Evolutionary conservation across 768 basidiomycete species (phyloP).

Genomic region (Hirschioporus abietinus): DNA sequence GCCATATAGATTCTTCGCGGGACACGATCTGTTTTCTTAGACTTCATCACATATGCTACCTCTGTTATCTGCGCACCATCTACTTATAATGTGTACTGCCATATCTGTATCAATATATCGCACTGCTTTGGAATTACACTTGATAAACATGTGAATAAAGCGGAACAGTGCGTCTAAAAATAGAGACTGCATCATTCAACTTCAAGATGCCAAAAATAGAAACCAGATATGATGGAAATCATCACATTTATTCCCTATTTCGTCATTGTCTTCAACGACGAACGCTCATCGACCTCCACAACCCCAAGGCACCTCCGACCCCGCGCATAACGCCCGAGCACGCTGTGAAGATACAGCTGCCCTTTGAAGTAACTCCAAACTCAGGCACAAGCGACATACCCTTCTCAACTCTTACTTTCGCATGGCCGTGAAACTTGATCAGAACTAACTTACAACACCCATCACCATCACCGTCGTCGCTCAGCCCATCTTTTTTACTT

Average conservation of each 20-base stretch:
- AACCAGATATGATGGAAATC: background rate
- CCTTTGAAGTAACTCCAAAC: background rate
- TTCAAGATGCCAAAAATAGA: background rate
- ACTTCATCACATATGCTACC: background rate
- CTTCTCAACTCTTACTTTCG: background rate
- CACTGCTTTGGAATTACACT: background rate
- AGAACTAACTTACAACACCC: background rate
- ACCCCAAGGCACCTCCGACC: background rate
- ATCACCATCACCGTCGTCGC: background rate
- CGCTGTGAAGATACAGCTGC: background rate
- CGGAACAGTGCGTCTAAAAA: background rate
- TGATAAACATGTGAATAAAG: background rate
- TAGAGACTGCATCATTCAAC: background rate
- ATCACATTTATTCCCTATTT: background rate
- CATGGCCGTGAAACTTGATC: background rate
- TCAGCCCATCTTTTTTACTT: background rate
- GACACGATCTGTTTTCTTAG: background rate
- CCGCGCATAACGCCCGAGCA: background rate
- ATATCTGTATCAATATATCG: background rate
- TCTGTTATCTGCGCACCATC: background rate
- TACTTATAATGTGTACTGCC: background rate
- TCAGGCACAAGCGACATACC: background rate
- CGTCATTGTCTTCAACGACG: background rate
- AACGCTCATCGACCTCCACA: background rate
- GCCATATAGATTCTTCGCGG: background rate